phyloP scores from a whole-genome alignment of 345 rosid species.

The Mangifera indica region DNA sequence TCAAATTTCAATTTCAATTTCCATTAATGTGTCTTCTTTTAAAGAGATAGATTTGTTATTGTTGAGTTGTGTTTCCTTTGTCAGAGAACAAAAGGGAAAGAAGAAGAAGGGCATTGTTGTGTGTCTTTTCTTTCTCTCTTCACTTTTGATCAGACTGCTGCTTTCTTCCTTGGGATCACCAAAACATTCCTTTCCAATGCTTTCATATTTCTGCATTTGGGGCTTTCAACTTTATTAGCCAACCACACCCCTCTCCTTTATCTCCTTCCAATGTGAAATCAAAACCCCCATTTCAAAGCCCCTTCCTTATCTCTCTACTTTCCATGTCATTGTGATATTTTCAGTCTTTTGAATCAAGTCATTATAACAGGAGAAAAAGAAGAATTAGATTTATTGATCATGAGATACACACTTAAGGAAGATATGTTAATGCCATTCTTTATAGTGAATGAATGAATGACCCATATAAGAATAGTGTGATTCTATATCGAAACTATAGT shows the following conservation, averaged over 20 bases:
- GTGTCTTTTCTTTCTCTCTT: background rate
- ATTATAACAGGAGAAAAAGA: background rate
- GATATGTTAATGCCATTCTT: no score
- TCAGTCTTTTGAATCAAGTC: background rate
- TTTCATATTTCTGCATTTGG: conserved; percentile 19
- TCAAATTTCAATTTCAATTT: background rate
- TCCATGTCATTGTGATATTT: conserved; percentile 15
- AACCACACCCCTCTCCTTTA: conserved; percentile 9
- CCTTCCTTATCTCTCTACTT: conserved; percentile 11
- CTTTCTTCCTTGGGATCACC: conserved; percentile 45
- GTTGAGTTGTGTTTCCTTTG: conserved; percentile 3
- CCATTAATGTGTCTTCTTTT: background rate
- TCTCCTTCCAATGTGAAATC: conserved; percentile 21
- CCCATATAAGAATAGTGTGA: no score
- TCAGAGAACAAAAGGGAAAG: conserved; percentile 6
- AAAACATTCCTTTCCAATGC: conserved; percentile 29
- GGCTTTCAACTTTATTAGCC: conserved; percentile 8
- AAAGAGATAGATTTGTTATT: background rate
- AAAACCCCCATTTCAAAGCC: conserved; percentile 4
- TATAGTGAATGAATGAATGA: no score
- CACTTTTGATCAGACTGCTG: conserved; percentile 5
- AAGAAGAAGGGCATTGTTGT: conserved; percentile 4
- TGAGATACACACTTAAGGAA: background rate
- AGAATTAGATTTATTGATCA: no score
- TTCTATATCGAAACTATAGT: no score